phyloP scores from a whole-genome alignment of 2,329 filamentous ascomycete species.

The Orbilia ellipsospora region DNA sequence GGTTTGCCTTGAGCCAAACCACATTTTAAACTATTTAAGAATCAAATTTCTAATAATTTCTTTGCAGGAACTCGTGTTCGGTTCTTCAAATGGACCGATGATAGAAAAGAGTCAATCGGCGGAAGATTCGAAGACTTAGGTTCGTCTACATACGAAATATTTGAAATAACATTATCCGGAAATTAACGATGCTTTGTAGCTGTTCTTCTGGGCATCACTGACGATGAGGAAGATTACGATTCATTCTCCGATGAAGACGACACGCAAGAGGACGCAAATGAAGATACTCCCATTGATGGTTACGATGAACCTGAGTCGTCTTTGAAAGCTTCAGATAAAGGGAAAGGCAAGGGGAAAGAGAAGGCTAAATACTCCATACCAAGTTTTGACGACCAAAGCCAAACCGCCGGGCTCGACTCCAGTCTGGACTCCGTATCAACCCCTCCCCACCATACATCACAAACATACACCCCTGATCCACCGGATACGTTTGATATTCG shows the following conservation, averaged over 20 bases:
- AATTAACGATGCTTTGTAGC: constrained; percentile 9
- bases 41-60: background rate
- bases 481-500: constrained; percentile 44
- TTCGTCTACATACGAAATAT: constrained; percentile 1
- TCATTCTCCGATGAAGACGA: constrained; percentile 42
- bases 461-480: constrained; percentile 33
- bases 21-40: background rate
- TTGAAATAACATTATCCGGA: background rate
- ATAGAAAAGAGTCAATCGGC: constrained; percentile 36
- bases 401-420: background rate
- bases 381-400: constrained; percentile 4
- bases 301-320: constrained; percentile 9
- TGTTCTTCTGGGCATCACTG: constrained; percentile 43
- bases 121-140: constrained; percentile 47
- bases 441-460: constrained; percentile 49
- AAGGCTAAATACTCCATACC: constrained; percentile 17
- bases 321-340: constrained; percentile 16
- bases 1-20: background rate
- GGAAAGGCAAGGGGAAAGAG: constrained; percentile 52
- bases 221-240: constrained; percentile 52
- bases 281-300: background rate
- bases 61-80: constrained; percentile 45
- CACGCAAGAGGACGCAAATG: constrained; percentile 13
- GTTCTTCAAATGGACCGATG: constrained; percentile 53
- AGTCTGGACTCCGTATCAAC: background rate